These are phyloP conservation scores for Eucalyptus tenuipes DNA, from an alignment of 345 rosid species.

Conservation along the genomic window DNA sequence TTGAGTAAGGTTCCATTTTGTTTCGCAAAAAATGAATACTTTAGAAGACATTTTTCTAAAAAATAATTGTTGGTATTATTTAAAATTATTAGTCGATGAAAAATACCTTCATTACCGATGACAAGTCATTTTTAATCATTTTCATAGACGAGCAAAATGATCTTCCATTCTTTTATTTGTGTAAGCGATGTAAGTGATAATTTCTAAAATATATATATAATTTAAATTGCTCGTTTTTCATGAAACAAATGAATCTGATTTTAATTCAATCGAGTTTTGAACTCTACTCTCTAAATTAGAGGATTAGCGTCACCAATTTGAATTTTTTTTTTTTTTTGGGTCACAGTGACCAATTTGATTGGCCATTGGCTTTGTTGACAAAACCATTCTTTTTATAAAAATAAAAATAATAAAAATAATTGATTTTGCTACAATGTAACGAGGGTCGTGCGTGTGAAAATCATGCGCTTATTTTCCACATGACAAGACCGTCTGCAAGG, in stretches of 20 bases:
- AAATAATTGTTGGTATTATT: not conserved
- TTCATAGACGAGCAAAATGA: not conserved
- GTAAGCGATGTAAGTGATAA: fast-evolving
- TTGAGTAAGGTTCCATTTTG: fast-evolving
- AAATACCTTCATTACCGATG: not conserved
- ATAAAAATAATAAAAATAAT: no score
- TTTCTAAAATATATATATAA: not conserved
- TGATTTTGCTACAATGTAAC: not conserved
- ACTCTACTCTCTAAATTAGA: not conserved
- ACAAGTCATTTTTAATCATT: not conserved
- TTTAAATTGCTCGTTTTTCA: not conserved
- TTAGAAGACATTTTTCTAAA: not conserved
- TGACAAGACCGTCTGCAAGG: not conserved
- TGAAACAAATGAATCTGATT: not conserved
- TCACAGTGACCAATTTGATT: not conserved
- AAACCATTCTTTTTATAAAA: fast-evolving
- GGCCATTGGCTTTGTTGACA: not conserved
- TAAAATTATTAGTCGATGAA: fast-evolving
- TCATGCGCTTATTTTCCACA: not conserved
- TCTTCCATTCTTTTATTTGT: not conserved
- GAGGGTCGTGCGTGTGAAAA: not conserved
- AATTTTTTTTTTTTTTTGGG: no score
- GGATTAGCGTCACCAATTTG: not conserved
- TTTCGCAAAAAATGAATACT: fast-evolving
- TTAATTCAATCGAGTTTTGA: not conserved